Percentiles rank a stretch among this genome's conserved stretches.
phyloP scores from a whole-genome alignment of 768 basidiomycete genomes.

The Boletus pseudo-olivaceus region DNA sequence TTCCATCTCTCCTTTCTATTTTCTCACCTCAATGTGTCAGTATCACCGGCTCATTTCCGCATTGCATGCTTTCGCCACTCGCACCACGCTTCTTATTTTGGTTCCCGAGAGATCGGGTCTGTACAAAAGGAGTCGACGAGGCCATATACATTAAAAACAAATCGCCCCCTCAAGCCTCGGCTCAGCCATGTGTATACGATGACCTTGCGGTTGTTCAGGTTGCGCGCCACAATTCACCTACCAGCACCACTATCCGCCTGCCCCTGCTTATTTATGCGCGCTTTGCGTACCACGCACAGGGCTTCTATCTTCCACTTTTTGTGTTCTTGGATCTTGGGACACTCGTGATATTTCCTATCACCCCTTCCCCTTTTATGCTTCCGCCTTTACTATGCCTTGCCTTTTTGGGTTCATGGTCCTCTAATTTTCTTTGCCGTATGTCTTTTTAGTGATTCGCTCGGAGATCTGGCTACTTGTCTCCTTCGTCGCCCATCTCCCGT shows the following conservation, averaged over 20 bases:
- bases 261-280: constrained; percentile 34
- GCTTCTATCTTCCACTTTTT: constrained; percentile 28
- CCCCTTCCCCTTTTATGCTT: constrained; percentile 14
- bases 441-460: constrained; percentile 27
- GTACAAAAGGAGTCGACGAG: constrained; percentile 38
- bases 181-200: constrained; percentile 35
- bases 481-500: constrained; percentile 7
- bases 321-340: constrained; percentile 45
- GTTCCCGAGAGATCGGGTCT: constrained; percentile 31
- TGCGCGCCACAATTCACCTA: constrained; percentile 21
- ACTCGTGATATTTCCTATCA: constrained; percentile 23
- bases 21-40: constrained; percentile 40
- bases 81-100: constrained; percentile 36
- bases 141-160: constrained; percentile 31
- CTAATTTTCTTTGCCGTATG: constrained; percentile 22
- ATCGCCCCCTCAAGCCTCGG: constrained; percentile 18
- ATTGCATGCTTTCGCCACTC: constrained; percentile 41
- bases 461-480: constrained; percentile 19
- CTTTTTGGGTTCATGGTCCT: constrained; percentile 21
- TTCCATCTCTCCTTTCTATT: constrained; percentile 24
- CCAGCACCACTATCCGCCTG: constrained; percentile 19
- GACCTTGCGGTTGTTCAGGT: constrained; percentile 20
- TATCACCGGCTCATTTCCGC: constrained; percentile 36
- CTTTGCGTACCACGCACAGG: constrained; percentile 22
- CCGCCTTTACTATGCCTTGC: constrained; percentile 13